These are phyloP conservation scores for Ogataea pini DNA, from an alignment of 805 yeast species.

Conservation along the genomic window DNA sequence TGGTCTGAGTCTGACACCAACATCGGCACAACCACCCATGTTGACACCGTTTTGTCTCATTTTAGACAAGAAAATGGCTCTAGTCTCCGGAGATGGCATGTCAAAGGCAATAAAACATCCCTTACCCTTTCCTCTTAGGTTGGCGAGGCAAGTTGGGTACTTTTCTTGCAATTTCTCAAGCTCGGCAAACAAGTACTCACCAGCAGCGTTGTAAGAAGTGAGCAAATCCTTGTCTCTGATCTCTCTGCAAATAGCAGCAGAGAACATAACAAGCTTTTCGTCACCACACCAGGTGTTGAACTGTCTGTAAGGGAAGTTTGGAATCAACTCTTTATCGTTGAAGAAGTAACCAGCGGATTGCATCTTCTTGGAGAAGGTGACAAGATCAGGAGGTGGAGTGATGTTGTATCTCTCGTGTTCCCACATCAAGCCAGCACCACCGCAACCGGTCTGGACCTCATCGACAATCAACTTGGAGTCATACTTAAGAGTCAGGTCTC, in stretches of 20 bases:
- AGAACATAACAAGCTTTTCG: constrained; percentile 76
- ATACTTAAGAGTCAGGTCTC: constrained; percentile 71
- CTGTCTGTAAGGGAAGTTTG: constrained; percentile 80
- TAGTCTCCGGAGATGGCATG: constrained; percentile 49
- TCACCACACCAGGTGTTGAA: constrained; percentile 96
- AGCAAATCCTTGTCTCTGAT: constrained; percentile 60
- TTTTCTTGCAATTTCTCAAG: constrained; percentile 53
- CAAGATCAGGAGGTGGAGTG: constrained; percentile 76
- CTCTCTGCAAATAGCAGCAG: constrained; percentile 72
- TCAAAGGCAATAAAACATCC: constrained; percentile 89
- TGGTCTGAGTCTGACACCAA: constrained; percentile 80
- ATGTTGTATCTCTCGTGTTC: constrained; percentile 85
- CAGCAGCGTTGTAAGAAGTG: constrained; percentile 57
- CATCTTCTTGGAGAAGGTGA: constrained; percentile 85
- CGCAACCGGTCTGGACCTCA: constrained; percentile 90
- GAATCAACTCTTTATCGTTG: constrained; percentile 71
- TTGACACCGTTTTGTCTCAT: constrained; percentile 70
- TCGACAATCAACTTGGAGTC: constrained; percentile 75
- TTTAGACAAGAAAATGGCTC: constrained; percentile 62
- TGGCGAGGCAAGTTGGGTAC: constrained; percentile 52
- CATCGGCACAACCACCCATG: constrained; percentile 83
- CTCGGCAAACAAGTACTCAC: constrained; percentile 61
- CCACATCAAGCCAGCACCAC: constrained; percentile 85
- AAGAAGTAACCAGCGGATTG: constrained; percentile 88
- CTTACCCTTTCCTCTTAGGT: constrained; percentile 71